These are phyloP conservation scores for Penicillium paxilli DNA, from an alignment of 495 filamentous ascomycete species.

Conservation along the genomic window DNA sequence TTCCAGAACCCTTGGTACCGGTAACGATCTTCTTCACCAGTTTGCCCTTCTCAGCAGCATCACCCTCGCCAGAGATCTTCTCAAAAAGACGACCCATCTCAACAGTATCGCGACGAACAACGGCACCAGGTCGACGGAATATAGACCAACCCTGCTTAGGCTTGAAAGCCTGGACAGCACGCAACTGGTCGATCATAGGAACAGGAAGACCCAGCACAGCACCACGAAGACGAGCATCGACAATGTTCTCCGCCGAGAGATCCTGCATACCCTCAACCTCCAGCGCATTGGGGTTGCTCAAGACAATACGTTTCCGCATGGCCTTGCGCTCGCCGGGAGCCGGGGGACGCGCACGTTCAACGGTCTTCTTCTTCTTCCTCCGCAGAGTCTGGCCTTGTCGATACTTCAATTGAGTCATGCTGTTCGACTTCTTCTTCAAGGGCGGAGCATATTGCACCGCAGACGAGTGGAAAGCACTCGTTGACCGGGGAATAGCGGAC, in stretches of 20 bases:
- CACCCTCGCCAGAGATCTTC: slow-evolving; percentile 42
- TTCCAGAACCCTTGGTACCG: slow-evolving; percentile 74
- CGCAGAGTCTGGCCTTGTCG: slow-evolving; percentile 42
- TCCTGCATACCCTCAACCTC: slow-evolving; percentile 65
- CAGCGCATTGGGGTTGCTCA: slow-evolving; percentile 92
- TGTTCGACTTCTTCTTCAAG: slow-evolving; percentile 35
- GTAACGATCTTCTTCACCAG: slow-evolving; percentile 66
- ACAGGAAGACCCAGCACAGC: slow-evolving; percentile 68
- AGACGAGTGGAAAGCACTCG: slow-evolving; percentile 50
- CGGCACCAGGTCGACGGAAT: slow-evolving; percentile 74
- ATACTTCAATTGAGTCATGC: slow-evolving; percentile 26
- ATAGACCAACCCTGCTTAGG: slow-evolving; percentile 83
- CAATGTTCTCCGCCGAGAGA: slow-evolving; percentile 55
- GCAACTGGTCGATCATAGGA: slow-evolving; percentile 73
- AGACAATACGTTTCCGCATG: slow-evolving; percentile 79
- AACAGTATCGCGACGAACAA: slow-evolving; percentile 74
- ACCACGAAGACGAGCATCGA: slow-evolving; percentile 55
- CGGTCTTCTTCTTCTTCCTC: slow-evolving; percentile 48
- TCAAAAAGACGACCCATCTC: slow-evolving; percentile 65
- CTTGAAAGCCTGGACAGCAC: slow-evolving; percentile 86
- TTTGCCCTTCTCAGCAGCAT: slow-evolving; percentile 49
- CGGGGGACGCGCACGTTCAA: slow-evolving; percentile 51
- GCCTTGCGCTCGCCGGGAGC: slow-evolving; percentile 80
- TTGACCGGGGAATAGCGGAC: slow-evolving; percentile 32
- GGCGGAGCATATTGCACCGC: slow-evolving; percentile 39